Conservation (phyloP, 2,329 filamentous ascomycete genomes). For the Phyllosticta capitalensis region DNA sequence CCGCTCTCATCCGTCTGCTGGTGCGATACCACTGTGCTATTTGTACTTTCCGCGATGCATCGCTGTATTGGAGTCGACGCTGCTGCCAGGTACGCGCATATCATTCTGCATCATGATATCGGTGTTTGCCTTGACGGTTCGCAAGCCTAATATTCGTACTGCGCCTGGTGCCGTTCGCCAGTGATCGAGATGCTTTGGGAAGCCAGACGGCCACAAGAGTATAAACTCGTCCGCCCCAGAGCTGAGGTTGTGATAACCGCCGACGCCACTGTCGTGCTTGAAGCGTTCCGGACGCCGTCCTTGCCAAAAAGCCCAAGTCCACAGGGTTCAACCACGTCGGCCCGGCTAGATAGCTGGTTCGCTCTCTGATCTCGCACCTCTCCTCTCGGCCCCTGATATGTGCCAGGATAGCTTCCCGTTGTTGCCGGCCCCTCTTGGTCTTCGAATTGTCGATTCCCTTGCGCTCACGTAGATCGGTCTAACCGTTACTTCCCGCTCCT, state of each 20-base stretch:
- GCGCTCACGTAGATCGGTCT: not conserved
- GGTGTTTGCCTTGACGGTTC: not conserved
- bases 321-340: not conserved
- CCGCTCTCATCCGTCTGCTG: constrained; percentile 6
- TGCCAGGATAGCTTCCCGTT: not conserved
- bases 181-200: not conserved
- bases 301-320: not conserved
- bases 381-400: not conserved
- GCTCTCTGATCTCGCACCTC: not conserved
- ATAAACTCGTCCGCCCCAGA: not conserved
- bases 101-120: not conserved
- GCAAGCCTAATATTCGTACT: not conserved
- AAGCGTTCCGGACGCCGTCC: not conserved
- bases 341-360: not conserved
- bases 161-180: not conserved
- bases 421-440: not conserved
- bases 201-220: not conserved
- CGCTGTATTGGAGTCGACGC: not conserved
- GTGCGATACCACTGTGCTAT: not conserved
- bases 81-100: not conserved
- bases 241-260: not conserved
- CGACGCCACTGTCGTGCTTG: not conserved
- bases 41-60: not conserved
- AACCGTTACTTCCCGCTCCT: not conserved
- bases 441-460: not conserved